Conservation (phyloP, 75 land plant species). For the Cupressus sempervirens region DNA sequence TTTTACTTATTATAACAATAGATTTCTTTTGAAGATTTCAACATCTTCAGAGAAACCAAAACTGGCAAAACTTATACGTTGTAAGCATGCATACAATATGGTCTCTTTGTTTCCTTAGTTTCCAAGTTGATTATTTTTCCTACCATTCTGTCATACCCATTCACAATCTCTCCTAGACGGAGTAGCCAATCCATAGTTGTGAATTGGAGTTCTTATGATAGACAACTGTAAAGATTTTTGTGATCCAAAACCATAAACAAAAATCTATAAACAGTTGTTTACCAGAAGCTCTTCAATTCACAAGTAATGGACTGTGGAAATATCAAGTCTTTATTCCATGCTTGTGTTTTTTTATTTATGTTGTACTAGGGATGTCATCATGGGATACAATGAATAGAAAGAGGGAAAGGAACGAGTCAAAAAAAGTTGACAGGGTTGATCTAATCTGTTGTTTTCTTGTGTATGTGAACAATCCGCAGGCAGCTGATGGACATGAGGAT, state of each 20-base stretch:
- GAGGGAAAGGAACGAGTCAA: not conserved
- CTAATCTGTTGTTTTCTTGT: not conserved
- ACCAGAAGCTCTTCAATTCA: too few relatives aligned
- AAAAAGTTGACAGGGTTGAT: not conserved
- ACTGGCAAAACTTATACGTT: not conserved
- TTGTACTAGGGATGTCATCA: not conserved
- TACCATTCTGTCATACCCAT: not conserved
- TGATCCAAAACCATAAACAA: too few relatives aligned
- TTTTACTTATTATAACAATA: not conserved
- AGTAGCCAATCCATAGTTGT: not conserved
- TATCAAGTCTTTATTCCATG: not conserved
- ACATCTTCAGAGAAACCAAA: not conserved
- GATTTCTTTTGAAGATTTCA: not conserved
- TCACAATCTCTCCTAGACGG: not conserved
- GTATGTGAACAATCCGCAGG: conserved; percentile 35
- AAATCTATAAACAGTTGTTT: too few relatives aligned
- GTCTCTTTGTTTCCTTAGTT: not conserved
- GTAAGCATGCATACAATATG: not conserved
- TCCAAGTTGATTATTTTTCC: not conserved
- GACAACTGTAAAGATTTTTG: too few relatives aligned
- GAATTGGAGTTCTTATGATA: too few relatives aligned
- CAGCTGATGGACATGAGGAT: conserved; percentile 71
- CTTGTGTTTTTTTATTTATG: conserved; percentile 1
- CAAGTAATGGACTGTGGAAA: too few relatives aligned
- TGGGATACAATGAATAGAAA: not conserved